These are phyloP conservation scores for Saccharomycopsis babjevae DNA, from an alignment of 805 yeast species.

Conservation along the genomic window DNA sequence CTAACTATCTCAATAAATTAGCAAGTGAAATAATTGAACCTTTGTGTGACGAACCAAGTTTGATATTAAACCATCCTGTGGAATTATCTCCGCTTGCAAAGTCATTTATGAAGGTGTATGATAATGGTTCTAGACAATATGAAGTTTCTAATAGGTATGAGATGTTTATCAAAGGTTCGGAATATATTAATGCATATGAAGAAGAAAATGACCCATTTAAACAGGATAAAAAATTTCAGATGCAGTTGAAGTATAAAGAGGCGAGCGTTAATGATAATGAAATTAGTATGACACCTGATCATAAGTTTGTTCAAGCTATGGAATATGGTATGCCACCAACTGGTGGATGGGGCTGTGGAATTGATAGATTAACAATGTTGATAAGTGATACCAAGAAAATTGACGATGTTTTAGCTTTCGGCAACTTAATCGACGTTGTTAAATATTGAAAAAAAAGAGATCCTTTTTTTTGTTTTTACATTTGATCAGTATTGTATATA, in stretches of 20 bases:
- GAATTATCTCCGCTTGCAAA: conserved; percentile 84
- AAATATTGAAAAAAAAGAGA: conserved; percentile 33
- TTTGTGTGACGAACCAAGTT: conserved; percentile 50
- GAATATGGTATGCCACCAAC: conserved; percentile 96
- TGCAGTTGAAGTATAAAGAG: conserved; percentile 42
- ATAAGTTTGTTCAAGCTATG: conserved; percentile 61
- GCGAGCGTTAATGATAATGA: conserved; percentile 46
- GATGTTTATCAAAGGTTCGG: conserved; percentile 68
- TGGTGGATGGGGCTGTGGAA: conserved; percentile 99
- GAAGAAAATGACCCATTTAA: conserved; percentile 84
- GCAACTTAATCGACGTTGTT: conserved; percentile 58
- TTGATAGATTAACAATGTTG: conserved; percentile 87
- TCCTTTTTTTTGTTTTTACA: not conserved
- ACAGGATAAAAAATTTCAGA: conserved; percentile 53
- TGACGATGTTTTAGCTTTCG: conserved; percentile 67
- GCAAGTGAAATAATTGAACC: conserved; percentile 58
- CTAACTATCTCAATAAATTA: conserved; percentile 55
- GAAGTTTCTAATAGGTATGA: conserved; percentile 68
- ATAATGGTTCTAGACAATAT: conserved; percentile 24
- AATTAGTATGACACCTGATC: conserved; percentile 53
- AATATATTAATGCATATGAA: conserved; percentile 87
- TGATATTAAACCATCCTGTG: conserved; percentile 77
- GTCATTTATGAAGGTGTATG: conserved; percentile 31
- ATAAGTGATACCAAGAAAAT: conserved; percentile 56
- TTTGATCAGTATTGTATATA: not conserved